Evolutionary conservation across 139 green algal genomes (phyloP).

Genomic region (Auxenochlorella protothecoides): DNA sequence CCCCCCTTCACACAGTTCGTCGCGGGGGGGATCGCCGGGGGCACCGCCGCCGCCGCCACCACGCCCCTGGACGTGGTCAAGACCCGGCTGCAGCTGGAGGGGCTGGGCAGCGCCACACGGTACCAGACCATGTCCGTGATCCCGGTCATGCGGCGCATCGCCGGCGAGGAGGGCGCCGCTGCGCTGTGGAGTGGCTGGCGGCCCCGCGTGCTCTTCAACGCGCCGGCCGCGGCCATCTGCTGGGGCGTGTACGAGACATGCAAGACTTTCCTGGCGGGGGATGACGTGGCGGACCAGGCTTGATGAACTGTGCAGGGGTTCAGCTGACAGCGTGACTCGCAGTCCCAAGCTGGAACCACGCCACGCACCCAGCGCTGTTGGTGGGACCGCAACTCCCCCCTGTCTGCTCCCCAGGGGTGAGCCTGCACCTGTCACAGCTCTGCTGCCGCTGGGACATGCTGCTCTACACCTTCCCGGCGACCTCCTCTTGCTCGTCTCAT

Average conservation of each 20-base stretch:
- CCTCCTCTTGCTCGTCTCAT: too few species aligned
- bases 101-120: conserved; percentile 36
- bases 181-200: conserved; percentile 70
- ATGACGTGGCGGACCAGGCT: not conserved
- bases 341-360: too few species aligned
- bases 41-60: conserved; percentile 58
- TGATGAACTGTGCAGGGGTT: not conserved
- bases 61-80: conserved; percentile 89
- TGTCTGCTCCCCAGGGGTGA: too few species aligned
- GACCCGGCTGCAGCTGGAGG: conserved; percentile 80
- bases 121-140: conserved; percentile 52
- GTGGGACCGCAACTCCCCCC: not conserved
- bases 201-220: conserved; percentile 88
- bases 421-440: too few species aligned
- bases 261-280: conserved; percentile 57
- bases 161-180: conserved; percentile 60
- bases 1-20: conserved; percentile 32
- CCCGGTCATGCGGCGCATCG: conserved; percentile 55
- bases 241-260: conserved; percentile 92
- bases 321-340: too few species aligned
- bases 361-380: not conserved
- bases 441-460: too few species aligned
- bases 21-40: conserved; percentile 67
- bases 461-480: too few species aligned
- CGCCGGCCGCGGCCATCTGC: conserved; percentile 79